Conservation (phyloP, 768 basidiomycete genomes). For the Leccinum variicolor region DNA sequence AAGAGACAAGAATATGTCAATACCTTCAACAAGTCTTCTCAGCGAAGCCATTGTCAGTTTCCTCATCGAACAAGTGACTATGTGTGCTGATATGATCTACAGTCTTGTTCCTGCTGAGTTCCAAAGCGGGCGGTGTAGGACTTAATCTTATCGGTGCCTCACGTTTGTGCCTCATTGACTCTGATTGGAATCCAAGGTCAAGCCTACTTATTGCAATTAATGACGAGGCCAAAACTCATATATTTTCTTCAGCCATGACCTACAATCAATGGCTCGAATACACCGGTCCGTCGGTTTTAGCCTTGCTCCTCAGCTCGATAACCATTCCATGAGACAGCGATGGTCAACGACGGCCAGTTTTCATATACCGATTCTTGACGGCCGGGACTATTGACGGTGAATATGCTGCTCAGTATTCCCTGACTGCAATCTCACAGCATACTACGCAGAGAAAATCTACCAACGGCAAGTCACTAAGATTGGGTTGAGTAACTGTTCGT, state of each 20-base stretch:
- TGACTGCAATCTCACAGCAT: not conserved
- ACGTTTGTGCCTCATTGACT: conserved; percentile 80
- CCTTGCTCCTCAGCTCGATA: not conserved
- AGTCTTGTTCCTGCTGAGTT: conserved; percentile 91
- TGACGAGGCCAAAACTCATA: not conserved
- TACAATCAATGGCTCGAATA: conserved; percentile 97
- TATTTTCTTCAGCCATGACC: conserved; percentile 59
- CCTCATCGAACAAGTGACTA: not conserved
- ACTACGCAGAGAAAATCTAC: conserved; percentile 74
- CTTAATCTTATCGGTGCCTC: conserved; percentile 93
- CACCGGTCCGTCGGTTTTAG: conserved; percentile 57
- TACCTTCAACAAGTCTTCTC: conserved; percentile 76
- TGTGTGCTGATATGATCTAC: conserved; percentile 3
- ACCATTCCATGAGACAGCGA: conserved; percentile 51
- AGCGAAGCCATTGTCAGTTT: conserved; percentile 63
- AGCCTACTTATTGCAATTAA: too few species aligned
- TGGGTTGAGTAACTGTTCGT: conserved; percentile 81
- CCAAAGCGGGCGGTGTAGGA: conserved; percentile 94
- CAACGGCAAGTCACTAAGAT: conserved; percentile 94
- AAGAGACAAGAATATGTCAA: conserved; percentile 89
- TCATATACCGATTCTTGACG: conserved; percentile 84
- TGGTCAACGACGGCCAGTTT: conserved; percentile 89
- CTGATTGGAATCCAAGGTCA: conserved; percentile 92
- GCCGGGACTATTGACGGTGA: conserved; percentile 87
- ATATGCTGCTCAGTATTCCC: conserved; percentile 8